Percentiles rank a stretch among this genome's conserved stretches.
phyloP scores from a whole-genome alignment of 768 basidiomycete genomes.

The Lactarius trivialis region DNA sequence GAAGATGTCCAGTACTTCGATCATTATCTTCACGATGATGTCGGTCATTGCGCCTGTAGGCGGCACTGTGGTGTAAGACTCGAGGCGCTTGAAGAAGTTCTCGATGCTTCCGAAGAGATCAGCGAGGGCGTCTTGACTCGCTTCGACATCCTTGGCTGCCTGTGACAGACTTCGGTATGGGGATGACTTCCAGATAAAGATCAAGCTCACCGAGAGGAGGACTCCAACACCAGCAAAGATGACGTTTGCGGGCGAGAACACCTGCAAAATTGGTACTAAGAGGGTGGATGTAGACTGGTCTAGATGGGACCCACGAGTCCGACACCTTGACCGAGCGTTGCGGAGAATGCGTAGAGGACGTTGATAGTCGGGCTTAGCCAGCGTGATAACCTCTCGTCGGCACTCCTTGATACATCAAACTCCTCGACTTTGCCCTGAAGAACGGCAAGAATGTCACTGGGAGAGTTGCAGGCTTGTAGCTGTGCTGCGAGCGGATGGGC shows the following conservation, averaged over 20 bases:
- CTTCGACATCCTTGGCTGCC: not conserved
- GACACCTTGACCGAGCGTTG: not conserved
- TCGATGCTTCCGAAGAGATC: not conserved
- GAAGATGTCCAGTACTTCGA: not conserved
- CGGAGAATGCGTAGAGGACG: not conserved
- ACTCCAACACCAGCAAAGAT: not conserved
- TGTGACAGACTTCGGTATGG: not conserved
- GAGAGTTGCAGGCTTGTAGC: no score
- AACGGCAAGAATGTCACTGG: not conserved
- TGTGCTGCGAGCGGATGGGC: no score
- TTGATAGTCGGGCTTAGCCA: not conserved
- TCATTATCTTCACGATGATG: not conserved
- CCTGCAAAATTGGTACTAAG: not conserved
- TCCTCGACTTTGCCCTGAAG: not conserved
- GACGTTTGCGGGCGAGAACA: not conserved
- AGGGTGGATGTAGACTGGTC: not conserved
- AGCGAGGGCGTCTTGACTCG: not conserved
- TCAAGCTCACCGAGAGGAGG: not conserved
- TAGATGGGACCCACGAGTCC: not conserved
- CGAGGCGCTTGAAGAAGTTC: not conserved
- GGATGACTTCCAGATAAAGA: not conserved
- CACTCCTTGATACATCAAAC: not conserved
- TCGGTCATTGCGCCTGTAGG: not conserved
- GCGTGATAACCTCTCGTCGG: not conserved
- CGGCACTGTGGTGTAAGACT: not conserved